Base-by-base conservation (phyloP, 164 flowering plant species). In the Aristolochia californica region DNA sequence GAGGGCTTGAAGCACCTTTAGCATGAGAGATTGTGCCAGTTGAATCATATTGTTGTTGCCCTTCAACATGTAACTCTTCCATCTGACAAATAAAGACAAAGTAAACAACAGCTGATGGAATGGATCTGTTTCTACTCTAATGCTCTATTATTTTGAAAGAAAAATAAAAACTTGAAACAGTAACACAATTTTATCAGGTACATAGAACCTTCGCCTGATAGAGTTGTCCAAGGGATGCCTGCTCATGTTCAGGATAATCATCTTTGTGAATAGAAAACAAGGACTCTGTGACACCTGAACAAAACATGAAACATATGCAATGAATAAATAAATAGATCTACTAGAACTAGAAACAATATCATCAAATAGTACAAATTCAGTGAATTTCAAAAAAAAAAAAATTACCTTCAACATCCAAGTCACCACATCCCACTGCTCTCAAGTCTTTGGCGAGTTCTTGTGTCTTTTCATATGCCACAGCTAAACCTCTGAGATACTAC, bases 401-500 rank as follows among this genome's bases (percentile, higher is more conserved):
- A 27, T 15, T 61, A 94, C 97, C 97, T 68, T 94, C 99, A 73
- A 90, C 80, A 81, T 94, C 99, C 80, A 90, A 82, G 69, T 94
- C 97, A 71, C 99, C 99, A 80, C 99, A 94, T 2, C 97, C 97
- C 44, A 90, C 95, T 50, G 87, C 75, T 44, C 80, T 83, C 48
- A 94, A 75, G 27, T 94, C 97, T 68, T 78, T 80, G 65, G 97
- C 93, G 71, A 94, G 93, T 64, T 94, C 97, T 72, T 74, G 82
- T 20, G 99, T 94, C 78, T 86, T 94, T 71, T 94, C 96, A 74
- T 94, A 90, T 54, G 95, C 91, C 67, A 94, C 87, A 28, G 96
- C 96, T 57, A 94, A 77, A 81, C 90, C 72, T 80, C 96, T 88
- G 52, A 90, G 95, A 78, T 88, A 90, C 99, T 94, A 84, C 70